Evolutionary conservation across 805 yeast species (phyloP).

Genomic region (Lipomyces japonicus): DNA sequence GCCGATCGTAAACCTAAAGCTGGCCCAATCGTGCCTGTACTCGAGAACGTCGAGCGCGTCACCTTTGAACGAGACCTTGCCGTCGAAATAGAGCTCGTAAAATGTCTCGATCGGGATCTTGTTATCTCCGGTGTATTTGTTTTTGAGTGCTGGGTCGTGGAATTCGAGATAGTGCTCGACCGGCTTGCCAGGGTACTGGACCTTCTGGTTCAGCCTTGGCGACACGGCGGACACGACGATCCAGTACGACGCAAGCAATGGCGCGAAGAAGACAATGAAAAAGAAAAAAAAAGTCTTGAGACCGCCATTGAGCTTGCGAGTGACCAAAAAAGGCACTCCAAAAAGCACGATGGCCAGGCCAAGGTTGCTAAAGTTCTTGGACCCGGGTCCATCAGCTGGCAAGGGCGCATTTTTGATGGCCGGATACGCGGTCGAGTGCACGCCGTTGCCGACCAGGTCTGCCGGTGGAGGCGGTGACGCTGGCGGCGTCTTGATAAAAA

Average conservation of each 20-base stretch:
- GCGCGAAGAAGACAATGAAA: slow-evolving; percentile 52
- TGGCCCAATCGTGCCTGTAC: slow-evolving; percentile 88
- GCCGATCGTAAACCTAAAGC: slow-evolving; percentile 69
- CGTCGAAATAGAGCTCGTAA: slow-evolving; percentile 80
- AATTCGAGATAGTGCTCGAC: slow-evolving; percentile 76
- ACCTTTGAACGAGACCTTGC: slow-evolving; percentile 82
- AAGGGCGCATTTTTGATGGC: slow-evolving; percentile 80
- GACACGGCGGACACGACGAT: slow-evolving; percentile 68
- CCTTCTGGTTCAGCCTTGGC: slow-evolving; percentile 79
- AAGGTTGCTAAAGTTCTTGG: slow-evolving; percentile 67
- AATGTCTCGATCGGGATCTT: slow-evolving; percentile 92
- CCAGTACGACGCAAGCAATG: slow-evolving; percentile 82
- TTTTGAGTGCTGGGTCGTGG: slow-evolving; percentile 66
- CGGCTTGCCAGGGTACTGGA: slow-evolving; percentile 67
- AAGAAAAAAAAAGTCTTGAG: slow-evolving; percentile 63
- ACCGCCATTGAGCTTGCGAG: slow-evolving; percentile 64
- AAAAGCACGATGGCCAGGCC: slow-evolving; percentile 49
- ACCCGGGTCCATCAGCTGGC: slow-evolving; percentile 89
- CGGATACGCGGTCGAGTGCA: slow-evolving; percentile 54
- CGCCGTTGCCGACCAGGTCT: slow-evolving; percentile 45
- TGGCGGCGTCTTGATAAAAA: slow-evolving; percentile 60
- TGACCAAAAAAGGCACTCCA: slow-evolving; percentile 59
- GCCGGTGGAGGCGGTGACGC: slow-evolving; percentile 46
- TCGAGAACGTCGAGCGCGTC: slow-evolving; percentile 81
- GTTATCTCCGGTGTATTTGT: slow-evolving; percentile 63